A percentile compares a stretch with the other conserved stretches of the same genome.
Evolutionary conservation across 257 asterid genomes (phyloP).

Genomic region (Ligustrum vulgare): DNA sequence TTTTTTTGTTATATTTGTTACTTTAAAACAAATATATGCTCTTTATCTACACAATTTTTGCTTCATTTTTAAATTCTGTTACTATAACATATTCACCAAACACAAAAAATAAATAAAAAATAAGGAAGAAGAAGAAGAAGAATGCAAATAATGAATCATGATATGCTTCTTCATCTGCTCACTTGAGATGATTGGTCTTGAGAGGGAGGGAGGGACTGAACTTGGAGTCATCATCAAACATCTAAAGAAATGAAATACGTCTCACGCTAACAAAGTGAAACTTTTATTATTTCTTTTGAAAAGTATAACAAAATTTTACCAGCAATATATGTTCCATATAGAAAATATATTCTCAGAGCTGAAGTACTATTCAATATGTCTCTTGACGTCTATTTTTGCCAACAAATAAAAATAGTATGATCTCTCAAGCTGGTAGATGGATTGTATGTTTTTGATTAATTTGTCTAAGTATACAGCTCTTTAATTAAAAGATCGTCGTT

Average conservation of each 20-base stretch:
- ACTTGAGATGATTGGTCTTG: neutral
- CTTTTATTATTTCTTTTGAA: neutral
- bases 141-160: no score
- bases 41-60: no score
- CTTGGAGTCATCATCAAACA: conserved; percentile 3
- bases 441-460: no score
- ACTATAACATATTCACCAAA: neutral
- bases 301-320: neutral
- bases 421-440: no score
- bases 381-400: no score
- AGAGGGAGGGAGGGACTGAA: neutral
- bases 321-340: neutral
- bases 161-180: neutral
- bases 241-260: neutral
- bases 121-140: neutral
- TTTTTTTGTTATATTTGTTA: no score
- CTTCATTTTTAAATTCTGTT: no score
- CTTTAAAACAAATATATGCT: no score
- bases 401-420: no score
- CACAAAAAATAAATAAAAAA: neutral
- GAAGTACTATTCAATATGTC: neutral
- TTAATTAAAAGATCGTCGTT: no score
- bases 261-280: neutral
- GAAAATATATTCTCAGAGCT: neutral
- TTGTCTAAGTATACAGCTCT: no score